Base-by-base conservation (phyloP, 148 eudicot species). In the Heliosperma pusillum region DNA sequence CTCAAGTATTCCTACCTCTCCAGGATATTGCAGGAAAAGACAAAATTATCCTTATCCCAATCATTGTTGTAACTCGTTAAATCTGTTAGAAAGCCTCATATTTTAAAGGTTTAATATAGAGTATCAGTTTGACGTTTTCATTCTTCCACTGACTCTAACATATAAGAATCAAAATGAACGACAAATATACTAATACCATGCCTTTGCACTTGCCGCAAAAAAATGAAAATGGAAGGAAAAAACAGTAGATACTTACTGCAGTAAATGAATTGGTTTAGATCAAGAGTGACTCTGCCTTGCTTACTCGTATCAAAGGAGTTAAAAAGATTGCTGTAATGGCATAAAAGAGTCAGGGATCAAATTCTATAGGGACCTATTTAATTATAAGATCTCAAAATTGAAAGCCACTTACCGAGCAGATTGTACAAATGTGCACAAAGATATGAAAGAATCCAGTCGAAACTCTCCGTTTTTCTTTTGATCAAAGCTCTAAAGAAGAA, bases 221-320 rank as follows among this genome's bases (percentile, higher is more conserved):
- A 33, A 20, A 67, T 76, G n/a, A 64, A 47, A 53, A 19, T 55
- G 25, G 7, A 19, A 29, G 62, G 67, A 33, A 20, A 33, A 36
- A 6, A 36, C 42, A 7, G 42, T 36, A 44, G 24, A 76, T 82
- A 88, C 98, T 90, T 71, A 93, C 98, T 83, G 83, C 98, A 93
- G 85, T 90, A 93, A 61, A 89, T 73, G 71, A 93, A 93, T 73
- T 93, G 98, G 78, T 93, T 93, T 69, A 90, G 87, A 79, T 93
- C 98, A 72, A 93, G 98, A 76, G 89, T 86, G 74, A 93, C 89
- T 80, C 92, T 84, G 78, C 96, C 96, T 81, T 90, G 90, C 81
- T 89, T 93, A 77, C 85, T 86, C 25, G 96, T 88, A 78, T 93
- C 96, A 63, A 93, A 93, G 40, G 98, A 93, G 82, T 88, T 88